Evolutionary conservation across 163 green algal genomes (phyloP).

Genomic region (Chlorella variabilis): DNA sequence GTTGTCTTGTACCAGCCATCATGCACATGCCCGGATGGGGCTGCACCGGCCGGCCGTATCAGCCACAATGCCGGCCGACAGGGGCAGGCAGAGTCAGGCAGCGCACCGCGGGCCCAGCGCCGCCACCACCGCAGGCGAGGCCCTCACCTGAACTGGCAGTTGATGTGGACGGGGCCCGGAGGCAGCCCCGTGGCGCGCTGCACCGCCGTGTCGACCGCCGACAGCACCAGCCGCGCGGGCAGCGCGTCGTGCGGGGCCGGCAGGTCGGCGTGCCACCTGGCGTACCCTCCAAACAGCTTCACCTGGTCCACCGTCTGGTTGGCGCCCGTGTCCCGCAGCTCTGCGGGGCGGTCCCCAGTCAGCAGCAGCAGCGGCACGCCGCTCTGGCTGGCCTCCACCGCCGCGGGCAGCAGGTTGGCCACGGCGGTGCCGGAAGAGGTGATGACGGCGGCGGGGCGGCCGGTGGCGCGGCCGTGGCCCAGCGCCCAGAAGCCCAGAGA

Average conservation of each 20-base stretch:
- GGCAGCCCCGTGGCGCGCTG: neutral
- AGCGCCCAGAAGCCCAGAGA: conserved; percentile 96
- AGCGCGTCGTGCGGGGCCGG: conserved; percentile 66
- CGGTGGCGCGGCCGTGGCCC: conserved; percentile 74
- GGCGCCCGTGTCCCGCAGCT: conserved; percentile 90
- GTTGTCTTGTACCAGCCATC: too few relatives aligned
- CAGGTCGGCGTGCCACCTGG: conserved; percentile 81
- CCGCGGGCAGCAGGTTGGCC: conserved; percentile 94
- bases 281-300: conserved; percentile 94
- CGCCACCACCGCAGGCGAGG: neutral
- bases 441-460: conserved; percentile 70
- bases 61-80: too few relatives aligned
- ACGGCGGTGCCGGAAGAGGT: conserved; percentile 93
- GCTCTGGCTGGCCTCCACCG: conserved; percentile 84
- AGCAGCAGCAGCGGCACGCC: conserved; percentile 92
- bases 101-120: too few relatives aligned
- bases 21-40: too few relatives aligned
- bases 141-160: conserved; percentile 82
- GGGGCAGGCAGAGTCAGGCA: too few relatives aligned
- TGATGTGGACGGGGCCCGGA: conserved; percentile 92
- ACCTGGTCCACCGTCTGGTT: conserved; percentile 99
- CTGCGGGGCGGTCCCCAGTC: conserved; percentile 90
- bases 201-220: conserved; percentile 73
- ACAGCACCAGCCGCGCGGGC: conserved; percentile 76
- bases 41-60: too few relatives aligned